A percentile compares a stretch with the other conserved stretches of the same genome.
These are phyloP conservation scores for Sclerotinia spermophila DNA, from an alignment of 2,329 filamentous ascomycete genomes.

Conservation along the genomic window DNA sequence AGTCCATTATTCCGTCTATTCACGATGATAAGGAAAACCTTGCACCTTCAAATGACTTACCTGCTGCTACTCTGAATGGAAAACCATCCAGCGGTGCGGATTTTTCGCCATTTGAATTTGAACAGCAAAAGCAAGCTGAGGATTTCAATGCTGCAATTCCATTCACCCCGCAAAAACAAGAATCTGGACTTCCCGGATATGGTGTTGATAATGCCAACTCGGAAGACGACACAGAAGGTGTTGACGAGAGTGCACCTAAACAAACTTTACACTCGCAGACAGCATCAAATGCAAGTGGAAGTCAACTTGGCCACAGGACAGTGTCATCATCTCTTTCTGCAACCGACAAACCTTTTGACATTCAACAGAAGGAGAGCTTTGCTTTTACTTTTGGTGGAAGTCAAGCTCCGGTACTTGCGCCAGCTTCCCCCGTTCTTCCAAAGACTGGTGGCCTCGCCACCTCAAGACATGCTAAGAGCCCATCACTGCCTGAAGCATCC, in stretches of 20 bases:
- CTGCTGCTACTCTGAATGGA: constrained; percentile 36
- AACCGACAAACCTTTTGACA: constrained; percentile 63
- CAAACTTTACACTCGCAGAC: constrained; percentile 19
- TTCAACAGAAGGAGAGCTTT: constrained; percentile 28
- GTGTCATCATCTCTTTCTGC: constrained; percentile 62
- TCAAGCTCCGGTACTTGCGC: constrained; percentile 15
- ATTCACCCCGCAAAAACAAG: constrained; percentile 31
- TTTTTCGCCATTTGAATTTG: constrained; percentile 61
- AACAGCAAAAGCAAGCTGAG: constrained; percentile 42
- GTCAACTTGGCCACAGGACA: constrained; percentile 37
- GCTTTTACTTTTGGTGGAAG: constrained; percentile 31
- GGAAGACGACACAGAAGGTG: constrained; percentile 26
- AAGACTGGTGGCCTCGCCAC: constrained; percentile 26
- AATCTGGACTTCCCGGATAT: constrained; percentile 32
- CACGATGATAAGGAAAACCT: constrained; percentile 37
- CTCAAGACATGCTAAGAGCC: constrained; percentile 35
- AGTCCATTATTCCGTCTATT: constrained; percentile 20
- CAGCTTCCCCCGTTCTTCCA: constrained; percentile 7
- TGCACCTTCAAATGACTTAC: constrained; percentile 24
- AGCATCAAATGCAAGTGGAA: constrained; percentile 22
- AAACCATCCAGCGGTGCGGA: constrained; percentile 48
- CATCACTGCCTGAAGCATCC: constrained; percentile 28
- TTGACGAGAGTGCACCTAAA: constrained; percentile 18
- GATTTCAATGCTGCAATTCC: constrained; percentile 38
- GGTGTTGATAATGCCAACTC: constrained; percentile 34